Evolutionary conservation across 495 filamentous ascomycete genomes (phyloP).

Genomic region (Pyronema omphalodes): DNA sequence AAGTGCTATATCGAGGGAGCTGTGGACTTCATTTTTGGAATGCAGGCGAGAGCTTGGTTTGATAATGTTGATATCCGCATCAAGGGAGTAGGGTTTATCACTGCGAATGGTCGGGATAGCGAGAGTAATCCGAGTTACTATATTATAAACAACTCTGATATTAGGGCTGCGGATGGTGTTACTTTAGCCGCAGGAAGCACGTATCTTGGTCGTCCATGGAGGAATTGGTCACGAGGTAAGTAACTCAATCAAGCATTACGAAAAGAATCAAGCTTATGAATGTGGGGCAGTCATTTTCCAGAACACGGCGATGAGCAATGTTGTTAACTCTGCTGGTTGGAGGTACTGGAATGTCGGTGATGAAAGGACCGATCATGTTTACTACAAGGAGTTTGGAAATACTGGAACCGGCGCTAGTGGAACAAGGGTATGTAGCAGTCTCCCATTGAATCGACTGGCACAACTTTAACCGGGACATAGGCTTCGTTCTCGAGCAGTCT

Average conservation of each 20-base stretch:
- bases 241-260: too few species aligned
- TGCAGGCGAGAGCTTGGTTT: slow-evolving; percentile 42
- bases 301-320: slow-evolving; percentile 32
- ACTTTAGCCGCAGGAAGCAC: slow-evolving; percentile 33
- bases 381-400: slow-evolving; percentile 43
- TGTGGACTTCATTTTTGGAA: slow-evolving; percentile 51
- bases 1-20: slow-evolving; percentile 39
- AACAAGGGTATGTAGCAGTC: slow-evolving; percentile 25
- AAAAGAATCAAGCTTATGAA: not conserved
- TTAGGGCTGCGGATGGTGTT: slow-evolving; percentile 31
- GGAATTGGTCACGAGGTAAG: slow-evolving; percentile 30
- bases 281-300: slow-evolving; percentile 37
- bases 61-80: slow-evolving; percentile 39
- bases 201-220: slow-evolving; percentile 51
- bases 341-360: slow-evolving; percentile 34
- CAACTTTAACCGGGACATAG: slow-evolving; percentile 7
- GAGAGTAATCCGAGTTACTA: slow-evolving; percentile 37
- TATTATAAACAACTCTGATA: slow-evolving; percentile 40
- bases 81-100: slow-evolving; percentile 35
- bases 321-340: slow-evolving; percentile 47
- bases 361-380: slow-evolving; percentile 34
- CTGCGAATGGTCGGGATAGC: slow-evolving; percentile 40
- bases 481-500: slow-evolving; percentile 37
- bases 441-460: not conserved
- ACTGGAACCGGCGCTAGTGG: slow-evolving; percentile 39